Evolutionary conservation across 257 asterid genomes (phyloP).

Genomic region (Agastache rugosa): DNA sequence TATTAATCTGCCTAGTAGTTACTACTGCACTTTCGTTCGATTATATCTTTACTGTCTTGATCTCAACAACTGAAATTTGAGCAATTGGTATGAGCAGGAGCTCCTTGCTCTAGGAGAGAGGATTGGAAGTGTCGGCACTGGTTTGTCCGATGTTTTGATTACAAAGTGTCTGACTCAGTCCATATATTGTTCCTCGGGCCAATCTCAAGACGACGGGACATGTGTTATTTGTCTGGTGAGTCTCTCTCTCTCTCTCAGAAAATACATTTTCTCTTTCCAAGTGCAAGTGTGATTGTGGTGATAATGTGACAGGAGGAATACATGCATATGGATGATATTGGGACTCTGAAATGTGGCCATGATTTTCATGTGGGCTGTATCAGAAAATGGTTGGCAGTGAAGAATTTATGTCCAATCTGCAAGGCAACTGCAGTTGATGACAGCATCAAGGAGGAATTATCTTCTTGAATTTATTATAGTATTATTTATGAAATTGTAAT

Average conservation of each 20-base stretch:
- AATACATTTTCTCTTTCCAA: background rate
- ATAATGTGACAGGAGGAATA: constrained; percentile 63
- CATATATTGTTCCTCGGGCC: constrained; percentile 59
- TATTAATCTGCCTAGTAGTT: background rate
- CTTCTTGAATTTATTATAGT: constrained; percentile 30
- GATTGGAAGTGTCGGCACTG: constrained; percentile 81
- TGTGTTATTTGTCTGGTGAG: constrained; percentile 86
- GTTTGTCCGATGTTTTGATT: constrained; percentile 63
- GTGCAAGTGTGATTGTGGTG: background rate
- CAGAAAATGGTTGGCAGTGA: constrained; percentile 74
- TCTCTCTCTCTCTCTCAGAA: background rate
- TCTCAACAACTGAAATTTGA: constrained; percentile 11
- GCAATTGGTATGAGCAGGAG: constrained; percentile 52
- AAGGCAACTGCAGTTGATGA: constrained; percentile 64
- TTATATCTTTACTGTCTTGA: background rate
- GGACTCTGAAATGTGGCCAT: constrained; percentile 68
- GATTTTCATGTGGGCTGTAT: constrained; percentile 76
- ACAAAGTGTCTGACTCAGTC: constrained; percentile 62
- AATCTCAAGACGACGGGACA: constrained; percentile 53
- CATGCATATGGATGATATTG: constrained; percentile 62
- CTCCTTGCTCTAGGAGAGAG: constrained; percentile 87
- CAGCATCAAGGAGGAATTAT: constrained; percentile 36
- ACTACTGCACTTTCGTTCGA: background rate
- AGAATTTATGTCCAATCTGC: constrained; percentile 76
- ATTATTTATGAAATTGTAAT: background rate